phyloP scores from a whole-genome alignment of 345 rosid species.

The Sapria himalayana region DNA sequence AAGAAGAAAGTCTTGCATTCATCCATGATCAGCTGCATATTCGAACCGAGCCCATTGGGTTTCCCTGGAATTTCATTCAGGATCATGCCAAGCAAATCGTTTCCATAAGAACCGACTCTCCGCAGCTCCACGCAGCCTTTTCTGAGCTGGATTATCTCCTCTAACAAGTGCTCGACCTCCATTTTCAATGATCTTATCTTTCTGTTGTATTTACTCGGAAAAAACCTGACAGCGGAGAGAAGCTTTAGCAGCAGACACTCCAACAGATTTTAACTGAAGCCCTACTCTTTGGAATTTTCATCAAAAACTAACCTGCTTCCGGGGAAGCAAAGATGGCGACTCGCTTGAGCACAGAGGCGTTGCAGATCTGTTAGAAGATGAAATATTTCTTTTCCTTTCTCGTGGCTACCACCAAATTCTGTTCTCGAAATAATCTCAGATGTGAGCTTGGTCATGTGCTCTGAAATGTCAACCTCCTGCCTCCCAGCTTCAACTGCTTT shows the following conservation, averaged over 20 bases:
- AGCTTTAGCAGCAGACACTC: too few relatives aligned
- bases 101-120: constrained; percentile 56
- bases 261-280: too few relatives aligned
- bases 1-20: constrained; percentile 95
- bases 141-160: constrained; percentile 72
- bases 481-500: constrained; percentile 26
- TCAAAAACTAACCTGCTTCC: constrained; percentile 51
- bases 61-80: constrained; percentile 51
- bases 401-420: constrained; percentile 53
- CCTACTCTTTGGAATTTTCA: background rate
- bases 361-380: constrained; percentile 40
- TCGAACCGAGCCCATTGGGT: constrained; percentile 18
- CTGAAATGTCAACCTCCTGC: constrained; percentile 69
- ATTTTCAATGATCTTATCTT: constrained; percentile 56
- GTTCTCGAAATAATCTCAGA: constrained; percentile 82
- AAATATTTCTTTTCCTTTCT: constrained; percentile 71
- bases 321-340: constrained; percentile 65
- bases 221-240: constrained; percentile 54
- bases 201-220: constrained; percentile 75
- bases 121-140: constrained; percentile 64
- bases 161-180: constrained; percentile 57
- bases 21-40: constrained; percentile 79
- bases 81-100: constrained; percentile 61
- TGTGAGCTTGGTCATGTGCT: constrained; percentile 45
- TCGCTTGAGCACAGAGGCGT: constrained; percentile 53